Base-by-base conservation (phyloP, 768 basidiomycete species). In the Russula sp. region DNA sequence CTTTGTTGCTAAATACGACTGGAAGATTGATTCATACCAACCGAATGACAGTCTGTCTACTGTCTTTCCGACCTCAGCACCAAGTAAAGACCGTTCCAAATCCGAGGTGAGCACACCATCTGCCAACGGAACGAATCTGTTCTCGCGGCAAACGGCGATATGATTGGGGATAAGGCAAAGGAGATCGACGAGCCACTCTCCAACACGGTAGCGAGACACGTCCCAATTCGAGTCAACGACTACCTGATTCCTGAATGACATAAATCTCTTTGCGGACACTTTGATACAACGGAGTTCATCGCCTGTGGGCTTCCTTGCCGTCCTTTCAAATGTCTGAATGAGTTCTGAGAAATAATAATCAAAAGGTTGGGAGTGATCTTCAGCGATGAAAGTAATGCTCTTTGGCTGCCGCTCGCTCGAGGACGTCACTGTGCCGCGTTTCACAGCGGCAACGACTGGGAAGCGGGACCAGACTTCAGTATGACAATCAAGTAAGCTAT, bases 91-190 rank as follows among this genome's bases (percentile, higher is more conserved):
- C 56, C 75, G 75, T 65, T 86, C 84, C 34, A 80, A 69, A 16
- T 78, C 76, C 0, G 77, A 65, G 0, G 83, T 83, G 45, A 72
- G 75, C 0, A 84, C 76, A 0, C 81, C 81, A 65, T 86, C 83
- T 58, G 83, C 83, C 22, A 86, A 70, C 0, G 85, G 84, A 7
- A 86, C 64, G 61, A 86, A 85, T 0, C 82, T 73, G 64, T 86
- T 86, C 50, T 85, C 83, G 14, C 75, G 75, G 3, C 82, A 80
- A 25, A 86, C 67, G 0, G 84, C 85, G 35, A 86, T 75, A 36
- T 86, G 84, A 32, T 86, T 84, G 0, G 84, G 84, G 47, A 86
- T 84, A 36, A 86, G 72, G 59, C 84, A 86, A 1, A 86, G 63
- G 8, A 85, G 69, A 14, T 84, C 80, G 0, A 81, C 82, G 0